phyloP scores from a whole-genome alignment of 768 basidiomycete genomes.

The Cyathus striatus region DNA sequence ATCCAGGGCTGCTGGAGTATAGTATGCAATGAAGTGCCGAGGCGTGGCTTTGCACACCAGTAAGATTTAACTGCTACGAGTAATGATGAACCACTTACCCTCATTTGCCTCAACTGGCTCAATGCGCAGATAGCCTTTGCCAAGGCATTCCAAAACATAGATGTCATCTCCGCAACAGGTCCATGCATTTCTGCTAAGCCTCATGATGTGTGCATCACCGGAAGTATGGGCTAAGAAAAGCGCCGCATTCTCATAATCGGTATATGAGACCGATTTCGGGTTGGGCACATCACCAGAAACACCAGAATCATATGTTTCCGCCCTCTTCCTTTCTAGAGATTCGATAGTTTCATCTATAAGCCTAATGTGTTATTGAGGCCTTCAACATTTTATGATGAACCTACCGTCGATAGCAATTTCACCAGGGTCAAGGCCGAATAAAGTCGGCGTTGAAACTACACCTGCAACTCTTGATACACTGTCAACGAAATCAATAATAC shows the following conservation, averaged over 20 bases:
- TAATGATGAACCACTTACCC: conserved; percentile 15
- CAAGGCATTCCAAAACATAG: conserved; percentile 74
- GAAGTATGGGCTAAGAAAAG: conserved; percentile 43
- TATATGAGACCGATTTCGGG: conserved; percentile 64
- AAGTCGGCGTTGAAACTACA: conserved; percentile 71
- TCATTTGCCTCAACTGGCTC: conserved; percentile 35
- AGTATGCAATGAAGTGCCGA: conserved; percentile 47
- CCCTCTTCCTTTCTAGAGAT: conserved; percentile 38
- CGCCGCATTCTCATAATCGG: conserved; percentile 75
- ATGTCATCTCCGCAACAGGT: conserved; percentile 69
- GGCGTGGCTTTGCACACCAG: no score
- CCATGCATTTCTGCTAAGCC: conserved; percentile 65
- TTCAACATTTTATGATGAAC: no score
- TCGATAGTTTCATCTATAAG: conserved; percentile 46
- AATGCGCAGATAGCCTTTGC: conserved; percentile 63
- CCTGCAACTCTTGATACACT: conserved; percentile 62
- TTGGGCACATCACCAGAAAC: conserved; percentile 35
- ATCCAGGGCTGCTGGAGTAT: conserved; percentile 47
- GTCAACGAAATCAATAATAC: conserved; percentile 90
- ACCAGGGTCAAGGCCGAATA: conserved; percentile 81
- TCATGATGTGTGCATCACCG: conserved; percentile 48
- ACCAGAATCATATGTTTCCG: conserved; percentile 16
- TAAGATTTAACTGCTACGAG: no score
- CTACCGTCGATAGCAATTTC: conserved; percentile 60
- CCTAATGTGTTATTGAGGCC: no score